Evolutionary conservation across 805 yeast species (phyloP).

Genomic region (Wickerhamomyces mucosus): DNA sequence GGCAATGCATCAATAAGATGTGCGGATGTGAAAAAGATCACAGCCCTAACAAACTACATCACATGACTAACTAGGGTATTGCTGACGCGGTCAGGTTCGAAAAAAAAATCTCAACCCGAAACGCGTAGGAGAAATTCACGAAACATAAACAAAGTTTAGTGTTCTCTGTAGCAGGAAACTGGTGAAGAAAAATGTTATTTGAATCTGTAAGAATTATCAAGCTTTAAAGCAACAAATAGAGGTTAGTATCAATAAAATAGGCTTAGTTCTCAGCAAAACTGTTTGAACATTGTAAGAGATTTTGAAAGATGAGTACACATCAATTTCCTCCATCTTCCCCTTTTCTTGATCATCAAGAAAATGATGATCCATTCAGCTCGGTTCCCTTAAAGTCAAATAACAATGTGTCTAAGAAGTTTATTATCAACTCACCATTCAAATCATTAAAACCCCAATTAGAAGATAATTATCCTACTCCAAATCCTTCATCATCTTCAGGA

Average conservation of each 20-base stretch:
- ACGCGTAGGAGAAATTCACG: no score
- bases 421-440: slow-evolving; percentile 16
- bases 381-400: slow-evolving; percentile 4
- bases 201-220: no score
- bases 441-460: slow-evolving; percentile 12
- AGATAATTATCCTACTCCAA: slow-evolving; percentile 55
- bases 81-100: slow-evolving; percentile 1
- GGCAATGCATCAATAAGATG: neutral
- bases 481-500: slow-evolving; percentile 53
- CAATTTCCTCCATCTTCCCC: slow-evolving; percentile 33
- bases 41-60: no score
- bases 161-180: no score
- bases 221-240: no score
- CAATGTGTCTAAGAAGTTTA: slow-evolving; percentile 9
- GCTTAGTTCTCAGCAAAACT: no score
- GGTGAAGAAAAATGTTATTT: no score
- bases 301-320: slow-evolving; percentile 1
- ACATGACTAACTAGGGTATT: slow-evolving; percentile 1
- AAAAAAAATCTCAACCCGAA: neutral
- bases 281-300: slow-evolving; percentile 1
- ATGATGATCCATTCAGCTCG: slow-evolving; percentile 13
- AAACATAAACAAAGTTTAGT: neutral
- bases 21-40: slow-evolving; percentile 2
- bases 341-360: slow-evolving; percentile 15
- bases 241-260: no score